Evolutionary conservation across 148 eudicot species (phyloP), one percentile per base, ranked within the genome.

Genomic region (Vaccinium darrowii): DNA sequence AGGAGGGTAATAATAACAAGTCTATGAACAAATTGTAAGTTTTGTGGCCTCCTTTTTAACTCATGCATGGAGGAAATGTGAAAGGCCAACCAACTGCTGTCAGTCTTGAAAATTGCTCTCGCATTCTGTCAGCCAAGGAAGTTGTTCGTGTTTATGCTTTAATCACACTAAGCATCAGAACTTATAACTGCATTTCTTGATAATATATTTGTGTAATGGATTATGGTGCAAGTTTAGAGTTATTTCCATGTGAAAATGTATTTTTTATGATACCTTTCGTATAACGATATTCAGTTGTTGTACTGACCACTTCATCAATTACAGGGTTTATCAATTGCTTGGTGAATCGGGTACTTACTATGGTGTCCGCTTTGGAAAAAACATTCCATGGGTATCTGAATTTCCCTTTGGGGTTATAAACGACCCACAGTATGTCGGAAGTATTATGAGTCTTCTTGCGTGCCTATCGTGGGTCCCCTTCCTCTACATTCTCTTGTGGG

Each of bases 401-500:
- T 97, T 95, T 78, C 98, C 99, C 10, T 97, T 94, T 69, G 99
- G 99, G 54, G 94, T 94, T 56, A 89, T 97, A 82, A 92, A 36
- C n/a, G 99, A 97, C 89, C 99, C 99, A 23, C 99, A 95, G 75
- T 97, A 97, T 76, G 92, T 97, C 15, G 99, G 99, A 51, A 95
- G 98, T 86, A 91, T 97, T 21, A 74, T 95, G 95, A 95, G 98
- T 87, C 94, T 97, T 65, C 74, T 97, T 75, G 99, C 99, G n/a
- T 94, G 95, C 84, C 89, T 94, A 76, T 81, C 94, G 27, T 97
- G 99, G 99, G 92, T 95, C 30, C 99, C 98, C 50, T 91, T 91
- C 84, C 78, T 88, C 18, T 94, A 95, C 90, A 92, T 97, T 86
- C 86, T 94, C 72, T 80, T 95, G 56, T 97, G 99, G 99, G 85